A percentile compares a stretch with the other conserved stretches of the same genome.
These are phyloP conservation scores for Biscogniauxia sp. DNA, from an alignment of 2,329 filamentous ascomycete genomes.

Conservation along the genomic window DNA sequence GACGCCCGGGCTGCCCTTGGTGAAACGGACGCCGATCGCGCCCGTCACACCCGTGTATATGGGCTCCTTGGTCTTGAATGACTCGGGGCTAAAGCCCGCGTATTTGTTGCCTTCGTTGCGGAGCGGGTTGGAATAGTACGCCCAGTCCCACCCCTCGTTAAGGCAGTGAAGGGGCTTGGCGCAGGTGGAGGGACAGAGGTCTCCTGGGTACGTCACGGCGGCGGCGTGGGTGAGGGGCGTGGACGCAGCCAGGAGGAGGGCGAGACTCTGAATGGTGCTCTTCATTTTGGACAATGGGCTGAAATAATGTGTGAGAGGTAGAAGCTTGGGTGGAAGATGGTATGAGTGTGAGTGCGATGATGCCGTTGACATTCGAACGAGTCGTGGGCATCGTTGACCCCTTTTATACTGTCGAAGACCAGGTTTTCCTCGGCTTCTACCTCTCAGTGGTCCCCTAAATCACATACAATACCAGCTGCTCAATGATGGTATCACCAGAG, in stretches of 20 bases:
- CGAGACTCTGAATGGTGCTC: conserved; percentile 3
- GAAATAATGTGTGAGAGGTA: not conserved
- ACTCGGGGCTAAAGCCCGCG: conserved; percentile 18
- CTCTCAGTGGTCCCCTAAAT: not conserved
- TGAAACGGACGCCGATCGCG: conserved; percentile 16
- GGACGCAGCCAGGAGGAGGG: conserved; percentile 5
- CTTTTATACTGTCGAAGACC: not conserved
- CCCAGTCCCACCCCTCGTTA: conserved; percentile 24
- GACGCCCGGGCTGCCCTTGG: conserved; percentile 1
- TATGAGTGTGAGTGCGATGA: too few species aligned
- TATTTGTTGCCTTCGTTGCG: conserved; percentile 20
- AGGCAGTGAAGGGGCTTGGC: conserved; percentile 16
- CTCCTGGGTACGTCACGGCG: conserved; percentile 2
- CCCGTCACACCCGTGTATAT: conserved; percentile 13
- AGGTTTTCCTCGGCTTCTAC: not conserved
- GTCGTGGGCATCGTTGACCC: not conserved
- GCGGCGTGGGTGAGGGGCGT: conserved; percentile 3
- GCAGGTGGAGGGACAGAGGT: conserved; percentile 14
- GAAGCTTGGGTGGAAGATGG: not conserved
- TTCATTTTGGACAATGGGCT: conserved; percentile 4
- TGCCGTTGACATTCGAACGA: not conserved
- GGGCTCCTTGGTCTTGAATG: conserved; percentile 16
- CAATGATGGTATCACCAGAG: not conserved
- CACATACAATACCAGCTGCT: not conserved
- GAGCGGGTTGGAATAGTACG: conserved; percentile 22